Evolutionary conservation across 2,329 filamentous ascomycete genomes (phyloP).

Genomic region (Rhinocladiella similis): DNA sequence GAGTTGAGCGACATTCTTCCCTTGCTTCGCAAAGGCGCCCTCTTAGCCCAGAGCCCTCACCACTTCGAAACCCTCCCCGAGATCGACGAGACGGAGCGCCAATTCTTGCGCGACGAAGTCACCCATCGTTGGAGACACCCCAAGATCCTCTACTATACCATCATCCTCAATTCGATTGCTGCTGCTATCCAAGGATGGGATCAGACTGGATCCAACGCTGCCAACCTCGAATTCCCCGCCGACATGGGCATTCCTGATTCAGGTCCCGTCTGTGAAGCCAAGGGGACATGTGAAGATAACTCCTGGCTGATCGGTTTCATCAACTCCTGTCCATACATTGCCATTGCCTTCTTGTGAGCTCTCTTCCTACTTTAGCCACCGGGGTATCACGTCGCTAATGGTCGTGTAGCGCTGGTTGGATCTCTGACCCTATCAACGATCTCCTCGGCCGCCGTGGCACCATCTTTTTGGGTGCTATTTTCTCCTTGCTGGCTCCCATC

Average conservation of each 20-base stretch:
- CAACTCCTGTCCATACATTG: conserved; percentile 60
- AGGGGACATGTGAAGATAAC: conserved; percentile 43
- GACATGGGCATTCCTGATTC: conserved; percentile 47
- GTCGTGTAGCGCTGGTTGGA: conserved; percentile 59
- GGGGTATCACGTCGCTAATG: conserved; percentile 1
- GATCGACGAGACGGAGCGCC: conserved; percentile 54
- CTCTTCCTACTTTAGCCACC: conserved; percentile 3
- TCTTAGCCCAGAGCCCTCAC: conserved; percentile 70
- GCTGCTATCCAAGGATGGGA: conserved; percentile 55
- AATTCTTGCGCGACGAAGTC: conserved; percentile 44
- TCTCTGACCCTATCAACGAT: conserved; percentile 65
- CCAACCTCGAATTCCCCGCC: conserved; percentile 53
- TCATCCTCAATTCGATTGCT: conserved; percentile 50
- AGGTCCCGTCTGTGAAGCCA: conserved; percentile 25
- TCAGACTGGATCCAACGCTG: conserved; percentile 49
- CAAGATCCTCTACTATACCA: conserved; percentile 49
- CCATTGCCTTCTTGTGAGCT: conserved; percentile 49
- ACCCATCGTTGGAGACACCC: conserved; percentile 51
- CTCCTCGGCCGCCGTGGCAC: conserved; percentile 61
- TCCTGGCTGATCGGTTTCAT: conserved; percentile 66
- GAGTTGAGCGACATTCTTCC: conserved; percentile 59
- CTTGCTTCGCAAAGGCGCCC: conserved; percentile 66
- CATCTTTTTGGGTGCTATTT: conserved; percentile 64
- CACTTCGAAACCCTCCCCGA: conserved; percentile 63
- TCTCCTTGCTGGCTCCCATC: conserved; percentile 67